Conservation (phyloP, 2,329 filamentous ascomycete genomes). For the Lachnellula arida region DNA sequence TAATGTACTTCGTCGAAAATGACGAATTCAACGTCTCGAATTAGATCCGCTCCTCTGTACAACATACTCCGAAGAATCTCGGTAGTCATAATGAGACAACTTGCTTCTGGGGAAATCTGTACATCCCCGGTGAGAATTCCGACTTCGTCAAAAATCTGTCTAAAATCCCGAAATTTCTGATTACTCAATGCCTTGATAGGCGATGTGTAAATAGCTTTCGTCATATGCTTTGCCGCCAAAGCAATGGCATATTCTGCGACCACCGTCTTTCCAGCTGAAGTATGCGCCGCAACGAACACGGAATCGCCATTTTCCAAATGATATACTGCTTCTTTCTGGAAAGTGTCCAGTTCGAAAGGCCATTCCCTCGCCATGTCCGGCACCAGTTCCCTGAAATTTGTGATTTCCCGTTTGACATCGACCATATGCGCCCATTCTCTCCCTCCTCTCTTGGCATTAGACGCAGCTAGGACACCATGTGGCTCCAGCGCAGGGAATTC, state of each 20-base stretch:
- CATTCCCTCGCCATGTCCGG: conserved; percentile 95
- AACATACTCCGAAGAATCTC: conserved; percentile 98
- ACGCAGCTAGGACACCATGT: conserved; percentile 67
- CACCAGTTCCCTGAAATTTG: conserved; percentile 90
- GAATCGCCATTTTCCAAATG: conserved; percentile 95
- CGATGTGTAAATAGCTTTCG: conserved; percentile 97
- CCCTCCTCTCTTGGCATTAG: conserved; percentile 67
- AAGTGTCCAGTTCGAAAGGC: conserved; percentile 96
- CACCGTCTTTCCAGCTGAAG: conserved; percentile 95
- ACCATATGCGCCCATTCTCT: conserved; percentile 98
- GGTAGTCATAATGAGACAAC: conserved; percentile 98
- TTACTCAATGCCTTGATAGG: conserved; percentile 98
- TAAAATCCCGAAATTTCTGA: conserved; percentile 96
- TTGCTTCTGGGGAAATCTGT: conserved; percentile 95
- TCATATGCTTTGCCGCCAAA: conserved; percentile 96
- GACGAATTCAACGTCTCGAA: conserved; percentile 95
- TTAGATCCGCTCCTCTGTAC: conserved; percentile 90
- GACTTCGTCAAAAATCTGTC: conserved; percentile 86
- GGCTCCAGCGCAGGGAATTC: conserved; percentile 92
- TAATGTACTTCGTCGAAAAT: conserved; percentile 99
- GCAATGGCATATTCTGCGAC: conserved; percentile 98
- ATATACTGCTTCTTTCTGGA: conserved; percentile 98
- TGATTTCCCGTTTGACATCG: conserved; percentile 85
- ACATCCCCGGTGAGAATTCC: conserved; percentile 97
- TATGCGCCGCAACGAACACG: conserved; percentile 96